Evolutionary conservation across 495 filamentous ascomycete species (phyloP), one percentile per base, ranked within the genome.

Genomic region (Cenococcum geophilum): DNA sequence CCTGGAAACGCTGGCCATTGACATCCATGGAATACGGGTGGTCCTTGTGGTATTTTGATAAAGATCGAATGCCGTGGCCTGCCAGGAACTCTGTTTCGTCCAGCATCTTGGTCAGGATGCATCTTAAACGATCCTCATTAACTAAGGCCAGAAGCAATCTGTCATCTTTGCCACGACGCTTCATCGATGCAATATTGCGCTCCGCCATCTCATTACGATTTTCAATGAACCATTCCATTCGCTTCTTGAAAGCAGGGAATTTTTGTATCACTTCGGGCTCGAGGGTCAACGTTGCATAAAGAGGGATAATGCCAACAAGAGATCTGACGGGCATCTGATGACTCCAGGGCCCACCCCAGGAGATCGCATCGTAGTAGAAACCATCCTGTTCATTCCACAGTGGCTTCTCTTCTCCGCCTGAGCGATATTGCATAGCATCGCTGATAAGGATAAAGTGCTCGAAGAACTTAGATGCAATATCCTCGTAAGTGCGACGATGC

Each of bases 341-440:
- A 36, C 88, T 86, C 85, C 86, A 93, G 32, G 90, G 92, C 8
- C 89, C 91, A 36, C 93, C 92, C 79, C 89, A 96, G 8, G 90
- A 91, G 59, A 97, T 97, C 25, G 92, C 92, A 77, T 97, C 92
- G 74, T 97, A 97, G 78, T 97, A 97, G 79, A 97, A 97, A 23
- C 80, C 87, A 65, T 97, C 92, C 59, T 93, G 79, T 14, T 96
- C 91, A 64, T 95, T 96, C 92, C 92, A 97, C 1, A 97, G 77
- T 22, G 91, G 95, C 61, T 88, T 82, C 60, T 90, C 87, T 71
- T 89, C 86, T 47, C 82, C 83, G 5, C 87, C 90, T 57, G 82
- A 79, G 20, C 88, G 83, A 75, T 87, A 96, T 4, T 92, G 95
- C 92, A 97, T 96, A 34, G 92, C 92, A 78, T 97, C 92, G 72